Evolutionary conservation across 2,329 filamentous ascomycete genomes (phyloP).

Genomic region (Beauveria rudraprayagi): DNA sequence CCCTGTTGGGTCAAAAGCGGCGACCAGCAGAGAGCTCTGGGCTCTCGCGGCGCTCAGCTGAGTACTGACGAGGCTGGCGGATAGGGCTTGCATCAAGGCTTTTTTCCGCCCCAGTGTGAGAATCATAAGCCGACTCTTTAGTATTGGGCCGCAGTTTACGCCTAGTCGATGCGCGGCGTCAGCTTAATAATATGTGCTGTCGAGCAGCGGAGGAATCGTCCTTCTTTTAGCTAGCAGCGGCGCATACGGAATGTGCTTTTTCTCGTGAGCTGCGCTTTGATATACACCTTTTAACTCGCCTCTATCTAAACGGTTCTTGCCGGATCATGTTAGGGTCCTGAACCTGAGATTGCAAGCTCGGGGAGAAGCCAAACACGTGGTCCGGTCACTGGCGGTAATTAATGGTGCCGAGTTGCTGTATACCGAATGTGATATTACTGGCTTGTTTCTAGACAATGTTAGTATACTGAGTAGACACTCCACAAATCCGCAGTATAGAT

Average conservation of each 20-base stretch:
- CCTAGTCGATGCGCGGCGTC: not conserved
- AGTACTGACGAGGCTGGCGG: not conserved
- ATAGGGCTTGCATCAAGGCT: not conserved
- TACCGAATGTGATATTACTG: not conserved
- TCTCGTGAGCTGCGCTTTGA: not conserved
- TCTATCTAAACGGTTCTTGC: not conserved
- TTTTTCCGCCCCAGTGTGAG: no score
- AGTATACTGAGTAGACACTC: not conserved
- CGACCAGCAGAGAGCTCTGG: not conserved
- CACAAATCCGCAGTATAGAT: not conserved
- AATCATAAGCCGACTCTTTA: not conserved
- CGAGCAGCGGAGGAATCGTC: not conserved
- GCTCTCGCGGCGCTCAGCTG: not conserved
- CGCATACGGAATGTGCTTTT: not conserved
- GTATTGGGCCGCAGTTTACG: not conserved
- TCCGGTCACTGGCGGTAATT: not conserved
- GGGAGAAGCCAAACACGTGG: not conserved
- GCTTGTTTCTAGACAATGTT: no score
- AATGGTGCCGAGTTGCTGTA: not conserved
- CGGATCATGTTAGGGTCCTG: not conserved
- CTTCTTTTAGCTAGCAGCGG: not conserved
- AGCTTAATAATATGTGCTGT: not conserved
- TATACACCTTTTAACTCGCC: not conserved
- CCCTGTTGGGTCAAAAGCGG: no score
- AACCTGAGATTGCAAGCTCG: not conserved